These are phyloP conservation scores for Alternaria solani DNA, from an alignment of 2,329 filamentous ascomycete species.

Conservation along the genomic window DNA sequence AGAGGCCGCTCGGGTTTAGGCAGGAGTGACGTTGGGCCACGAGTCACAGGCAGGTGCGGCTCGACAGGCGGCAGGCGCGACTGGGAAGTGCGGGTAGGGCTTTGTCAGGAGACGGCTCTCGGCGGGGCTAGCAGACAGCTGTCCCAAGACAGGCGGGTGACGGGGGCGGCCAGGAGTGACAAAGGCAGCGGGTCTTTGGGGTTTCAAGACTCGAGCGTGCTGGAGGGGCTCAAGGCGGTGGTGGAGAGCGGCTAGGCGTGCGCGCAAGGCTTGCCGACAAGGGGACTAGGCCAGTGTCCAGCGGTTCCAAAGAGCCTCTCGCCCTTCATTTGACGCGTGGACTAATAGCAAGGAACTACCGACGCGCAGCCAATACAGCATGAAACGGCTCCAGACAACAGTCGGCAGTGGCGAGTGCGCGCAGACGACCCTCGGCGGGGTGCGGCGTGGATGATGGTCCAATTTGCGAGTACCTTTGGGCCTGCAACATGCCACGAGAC, in stretches of 20 bases:
- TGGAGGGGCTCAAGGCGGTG: constrained; percentile 35
- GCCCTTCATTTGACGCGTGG: constrained; percentile 15
- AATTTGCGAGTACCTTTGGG: neutral
- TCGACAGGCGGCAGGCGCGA: constrained; percentile 30
- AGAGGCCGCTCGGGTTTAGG: constrained; percentile 23
- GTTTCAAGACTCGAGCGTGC: constrained; percentile 36
- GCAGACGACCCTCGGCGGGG: constrained; percentile 9
- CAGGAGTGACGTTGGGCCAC: constrained; percentile 42
- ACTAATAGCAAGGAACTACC: constrained; percentile 4
- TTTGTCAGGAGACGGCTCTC: constrained; percentile 11
- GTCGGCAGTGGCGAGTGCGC: constrained; percentile 14
- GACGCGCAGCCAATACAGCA: constrained; percentile 9
- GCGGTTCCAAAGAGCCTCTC: constrained; percentile 20
- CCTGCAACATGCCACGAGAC: constrained; percentile 15
- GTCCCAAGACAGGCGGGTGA: constrained; percentile 5
- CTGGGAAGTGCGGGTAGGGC: constrained; percentile 17
- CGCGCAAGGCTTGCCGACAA: constrained; percentile 42
- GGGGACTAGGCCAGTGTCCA: constrained; percentile 28
- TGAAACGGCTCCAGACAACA: neutral
- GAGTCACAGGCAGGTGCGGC: constrained; percentile 36
- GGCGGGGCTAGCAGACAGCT: constrained; percentile 5
- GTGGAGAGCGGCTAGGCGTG: constrained; percentile 37
- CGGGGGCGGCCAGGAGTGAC: constrained; percentile 8
- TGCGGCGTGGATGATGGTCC: constrained; percentile 26
- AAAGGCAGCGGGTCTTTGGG: constrained; percentile 26